Conservation (phyloP, 2,329 filamentous ascomycete species). For the Taxawa tesnikishii region DNA sequence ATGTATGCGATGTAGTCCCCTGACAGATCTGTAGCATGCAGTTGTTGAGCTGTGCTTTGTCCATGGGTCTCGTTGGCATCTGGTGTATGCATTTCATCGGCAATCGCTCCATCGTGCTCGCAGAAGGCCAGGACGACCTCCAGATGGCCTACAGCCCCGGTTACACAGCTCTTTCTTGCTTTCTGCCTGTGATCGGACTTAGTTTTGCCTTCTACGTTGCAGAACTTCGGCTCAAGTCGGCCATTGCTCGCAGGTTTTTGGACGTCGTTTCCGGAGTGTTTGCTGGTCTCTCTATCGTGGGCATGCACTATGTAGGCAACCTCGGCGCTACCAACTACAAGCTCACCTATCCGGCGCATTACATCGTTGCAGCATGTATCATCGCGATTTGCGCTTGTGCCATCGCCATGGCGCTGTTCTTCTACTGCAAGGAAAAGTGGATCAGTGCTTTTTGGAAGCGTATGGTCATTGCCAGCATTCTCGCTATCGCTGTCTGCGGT, state of each 20-base stretch:
- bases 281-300: constrained; percentile 63
- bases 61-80: constrained; percentile 37
- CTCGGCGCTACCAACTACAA: constrained; percentile 67
- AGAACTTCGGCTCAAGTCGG: constrained; percentile 28
- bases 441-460: constrained; percentile 70
- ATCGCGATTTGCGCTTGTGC: constrained; percentile 64
- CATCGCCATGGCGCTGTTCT: constrained; percentile 62
- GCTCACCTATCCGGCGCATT: constrained; percentile 46
- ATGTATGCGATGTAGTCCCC: background rate
- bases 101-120: constrained; percentile 65
- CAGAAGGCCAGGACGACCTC: constrained; percentile 45
- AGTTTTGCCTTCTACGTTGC: constrained; percentile 61
- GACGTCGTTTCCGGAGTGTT: constrained; percentile 50
- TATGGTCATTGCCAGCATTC: constrained; percentile 49
- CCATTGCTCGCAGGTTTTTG: constrained; percentile 17
- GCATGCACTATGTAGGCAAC: constrained; percentile 81
- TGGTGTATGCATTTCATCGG: constrained; percentile 66
- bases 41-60: constrained; percentile 26
- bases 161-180: constrained; percentile 66
- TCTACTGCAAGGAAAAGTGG: constrained; percentile 64
- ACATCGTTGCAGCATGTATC: constrained; percentile 56
- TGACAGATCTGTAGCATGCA: constrained; percentile 24
- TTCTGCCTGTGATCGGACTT: constrained; percentile 66
- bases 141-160: constrained; percentile 63
- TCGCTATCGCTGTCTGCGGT: constrained; percentile 64